phyloP scores from a whole-genome alignment of 345 rosid species.

The Aquilaria sinensis region DNA sequence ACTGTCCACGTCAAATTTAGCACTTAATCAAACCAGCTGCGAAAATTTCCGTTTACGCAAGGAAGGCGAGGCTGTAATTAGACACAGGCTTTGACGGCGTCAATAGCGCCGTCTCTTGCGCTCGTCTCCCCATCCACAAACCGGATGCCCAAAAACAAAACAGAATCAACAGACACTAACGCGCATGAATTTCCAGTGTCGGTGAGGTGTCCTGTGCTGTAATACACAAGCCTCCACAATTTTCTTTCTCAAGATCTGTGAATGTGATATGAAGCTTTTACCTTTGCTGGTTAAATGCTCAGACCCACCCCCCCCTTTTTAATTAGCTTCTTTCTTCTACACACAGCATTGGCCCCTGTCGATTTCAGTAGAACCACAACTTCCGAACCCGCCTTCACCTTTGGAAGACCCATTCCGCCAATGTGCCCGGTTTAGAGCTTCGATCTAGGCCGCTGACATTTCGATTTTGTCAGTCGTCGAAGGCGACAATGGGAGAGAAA shows the following conservation, averaged over 20 bases:
- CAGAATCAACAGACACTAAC: slow-evolving; percentile 3
- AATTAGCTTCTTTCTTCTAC: slow-evolving; percentile 1
- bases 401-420: not conserved
- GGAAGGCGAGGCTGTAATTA: too few species aligned
- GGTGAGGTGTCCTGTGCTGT: slow-evolving; percentile 7
- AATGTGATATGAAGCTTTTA: not conserved
- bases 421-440: slow-evolving; percentile 10
- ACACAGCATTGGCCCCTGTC: not conserved
- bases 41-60: too few species aligned
- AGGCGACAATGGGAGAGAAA: slow-evolving; percentile 53
- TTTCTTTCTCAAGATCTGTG: not conserved
- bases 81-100: not conserved
- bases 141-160: not conserved
- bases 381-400: not conserved
- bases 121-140: not conserved
- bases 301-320: slow-evolving; percentile 1
- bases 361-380: not conserved
- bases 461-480: slow-evolving; percentile 3
- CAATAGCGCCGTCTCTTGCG: not conserved
- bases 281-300: not conserved
- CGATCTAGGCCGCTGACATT: slow-evolving; percentile 9
- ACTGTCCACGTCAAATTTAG: too few species aligned
- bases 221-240: not conserved
- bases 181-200: slow-evolving; percentile 15
- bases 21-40: too few species aligned